A percentile compares a stretch with the other conserved stretches of the same genome.
phyloP scores from a whole-genome alignment of 2,329 filamentous ascomycete species.

The Zarea fungicola region DNA sequence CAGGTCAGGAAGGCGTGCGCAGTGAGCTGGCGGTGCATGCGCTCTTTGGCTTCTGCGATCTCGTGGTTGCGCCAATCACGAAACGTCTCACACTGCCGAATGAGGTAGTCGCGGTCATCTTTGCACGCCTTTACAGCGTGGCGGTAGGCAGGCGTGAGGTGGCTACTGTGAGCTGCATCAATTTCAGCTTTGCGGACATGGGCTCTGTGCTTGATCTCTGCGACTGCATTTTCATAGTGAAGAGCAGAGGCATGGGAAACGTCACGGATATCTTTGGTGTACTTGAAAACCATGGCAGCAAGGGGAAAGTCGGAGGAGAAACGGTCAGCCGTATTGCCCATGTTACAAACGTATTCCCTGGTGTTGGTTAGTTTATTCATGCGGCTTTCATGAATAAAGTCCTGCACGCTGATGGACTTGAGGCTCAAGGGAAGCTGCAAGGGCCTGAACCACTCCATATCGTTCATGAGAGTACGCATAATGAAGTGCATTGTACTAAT shows the following conservation, averaged over 20 bases:
- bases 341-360: no score
- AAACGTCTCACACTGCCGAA: background rate
- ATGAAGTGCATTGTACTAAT: no score
- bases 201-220: background rate
- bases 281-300: background rate
- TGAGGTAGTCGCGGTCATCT: no score
- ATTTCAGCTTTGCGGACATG: background rate
- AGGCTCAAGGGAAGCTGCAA: no score
- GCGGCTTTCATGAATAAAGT: no score
- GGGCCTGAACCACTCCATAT: no score
- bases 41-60: background rate
- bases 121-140: background rate
- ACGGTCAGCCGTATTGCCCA: no score
- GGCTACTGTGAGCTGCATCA: background rate
- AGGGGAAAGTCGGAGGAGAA: no score
- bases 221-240: background rate
- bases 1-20: background rate
- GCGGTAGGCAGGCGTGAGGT: background rate
- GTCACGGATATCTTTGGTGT: background rate
- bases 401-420: no score
- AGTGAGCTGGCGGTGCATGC: slow-evolving; percentile 5
- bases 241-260: no score
- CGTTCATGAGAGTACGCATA: no score
- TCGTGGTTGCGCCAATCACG: background rate
- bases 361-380: no score